Conservation (phyloP, 805 yeast genomes). For the Ogataea nonfermentans region DNA sequence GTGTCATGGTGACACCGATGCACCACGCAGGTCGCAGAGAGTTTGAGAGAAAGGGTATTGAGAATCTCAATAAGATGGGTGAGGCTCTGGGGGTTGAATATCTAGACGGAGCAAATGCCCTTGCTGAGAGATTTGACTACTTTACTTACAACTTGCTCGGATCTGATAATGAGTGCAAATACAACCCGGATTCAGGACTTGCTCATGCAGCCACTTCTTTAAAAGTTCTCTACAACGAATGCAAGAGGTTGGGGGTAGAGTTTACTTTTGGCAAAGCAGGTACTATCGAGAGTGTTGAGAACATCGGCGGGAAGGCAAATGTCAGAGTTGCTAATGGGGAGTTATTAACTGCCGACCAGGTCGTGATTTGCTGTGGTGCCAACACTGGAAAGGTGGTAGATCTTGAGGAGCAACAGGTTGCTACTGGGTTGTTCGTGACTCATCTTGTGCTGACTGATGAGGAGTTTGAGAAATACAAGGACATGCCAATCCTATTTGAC, state of each 20-base stretch:
- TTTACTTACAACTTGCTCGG: constrained; percentile 17
- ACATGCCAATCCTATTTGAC: constrained; percentile 44
- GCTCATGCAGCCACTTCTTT: constrained; percentile 43
- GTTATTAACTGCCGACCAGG: constrained; percentile 34
- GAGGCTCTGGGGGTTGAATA: constrained; percentile 31
- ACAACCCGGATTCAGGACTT: constrained; percentile 43
- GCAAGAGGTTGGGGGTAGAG: constrained; percentile 33
- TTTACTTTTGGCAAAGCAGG: constrained; percentile 37
- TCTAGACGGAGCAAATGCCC: constrained; percentile 31
- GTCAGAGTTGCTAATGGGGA: constrained; percentile 31
- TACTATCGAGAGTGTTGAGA: constrained; percentile 16
- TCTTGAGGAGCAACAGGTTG: constrained; percentile 33
- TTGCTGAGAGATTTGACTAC: constrained; percentile 27
- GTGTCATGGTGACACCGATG: constrained; percentile 39
- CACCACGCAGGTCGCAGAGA: constrained; percentile 34
- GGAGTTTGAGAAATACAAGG: constrained; percentile 37
- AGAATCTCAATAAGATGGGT: constrained; percentile 31
- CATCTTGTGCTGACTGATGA: constrained; percentile 38
- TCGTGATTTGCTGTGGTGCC: constrained; percentile 41
- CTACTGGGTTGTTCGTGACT: constrained; percentile 40
- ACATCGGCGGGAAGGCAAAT: constrained; percentile 14
- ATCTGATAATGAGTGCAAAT: constrained; percentile 18
- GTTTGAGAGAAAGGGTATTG: constrained; percentile 39
- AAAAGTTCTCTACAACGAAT: constrained; percentile 31
- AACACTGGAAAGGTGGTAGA: constrained; percentile 37